These are phyloP conservation scores for Darksidea phi DNA, from an alignment of 495 filamentous ascomycete genomes.

Conservation along the genomic window DNA sequence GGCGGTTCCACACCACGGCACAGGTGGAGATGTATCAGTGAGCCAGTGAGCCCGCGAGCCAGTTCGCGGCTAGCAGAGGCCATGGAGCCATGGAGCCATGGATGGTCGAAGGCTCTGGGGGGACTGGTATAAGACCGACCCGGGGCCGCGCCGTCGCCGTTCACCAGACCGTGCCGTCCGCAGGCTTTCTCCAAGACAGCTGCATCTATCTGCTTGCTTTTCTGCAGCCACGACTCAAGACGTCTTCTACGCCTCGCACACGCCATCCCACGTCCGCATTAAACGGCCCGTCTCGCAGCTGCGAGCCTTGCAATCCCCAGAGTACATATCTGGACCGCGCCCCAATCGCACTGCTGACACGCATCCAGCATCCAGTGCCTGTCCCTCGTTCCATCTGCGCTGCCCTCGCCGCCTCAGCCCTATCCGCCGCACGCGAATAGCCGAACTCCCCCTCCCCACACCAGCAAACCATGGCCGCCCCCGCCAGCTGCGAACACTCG, in stretches of 20 bases:
- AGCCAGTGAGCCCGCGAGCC: too few relatives aligned
- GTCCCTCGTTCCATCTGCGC: not conserved
- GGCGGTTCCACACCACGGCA: constrained; percentile 26
- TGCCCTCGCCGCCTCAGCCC: constrained; percentile 15
- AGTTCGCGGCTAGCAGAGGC: too few relatives aligned
- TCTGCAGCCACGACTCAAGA: constrained; percentile 33
- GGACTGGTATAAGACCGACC: constrained; percentile 30
- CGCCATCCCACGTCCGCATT: constrained; percentile 22
- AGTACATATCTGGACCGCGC: constrained; percentile 30
- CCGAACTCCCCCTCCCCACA: not conserved
- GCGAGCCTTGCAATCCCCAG: constrained; percentile 25
- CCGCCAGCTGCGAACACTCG: constrained; percentile 63
- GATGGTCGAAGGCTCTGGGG: too few relatives aligned
- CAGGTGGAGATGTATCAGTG: constrained; percentile 28
- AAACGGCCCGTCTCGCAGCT: constrained; percentile 18
- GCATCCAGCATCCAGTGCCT: constrained; percentile 14
- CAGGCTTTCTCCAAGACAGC: constrained; percentile 1
- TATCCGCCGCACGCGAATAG: not conserved
- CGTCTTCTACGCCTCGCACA: constrained; percentile 9
- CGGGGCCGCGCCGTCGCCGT: constrained; percentile 22
- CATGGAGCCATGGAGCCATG: too few relatives aligned
- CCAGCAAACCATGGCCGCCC: constrained; percentile 61
- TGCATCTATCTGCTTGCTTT: constrained; percentile 28
- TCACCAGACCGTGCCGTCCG: constrained; percentile 21
- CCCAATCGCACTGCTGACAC: constrained; percentile 31